Conservation (phyloP, 2,329 filamentous ascomycete species). For the Colletotrichum theobromicola region DNA sequence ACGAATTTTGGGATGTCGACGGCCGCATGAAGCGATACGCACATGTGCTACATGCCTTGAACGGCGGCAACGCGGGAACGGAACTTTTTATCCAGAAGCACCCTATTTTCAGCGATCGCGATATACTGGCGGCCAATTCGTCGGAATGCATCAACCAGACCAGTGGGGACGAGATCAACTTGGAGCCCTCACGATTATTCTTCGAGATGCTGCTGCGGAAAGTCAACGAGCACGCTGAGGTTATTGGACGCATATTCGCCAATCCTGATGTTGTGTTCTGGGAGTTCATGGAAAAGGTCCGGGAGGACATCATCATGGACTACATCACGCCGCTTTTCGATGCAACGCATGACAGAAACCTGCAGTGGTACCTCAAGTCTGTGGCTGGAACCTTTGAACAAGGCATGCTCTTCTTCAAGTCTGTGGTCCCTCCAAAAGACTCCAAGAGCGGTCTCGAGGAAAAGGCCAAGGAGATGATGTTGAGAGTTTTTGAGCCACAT, state of each 20-base stretch:
- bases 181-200: slow-evolving; percentile 83
- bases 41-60: slow-evolving; percentile 80
- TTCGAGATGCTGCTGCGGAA: slow-evolving; percentile 77
- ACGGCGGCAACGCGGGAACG: slow-evolving; percentile 78
- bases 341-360: slow-evolving; percentile 78
- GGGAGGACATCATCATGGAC: slow-evolving; percentile 83
- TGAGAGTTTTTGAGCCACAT: slow-evolving; percentile 85
- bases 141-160: slow-evolving; percentile 81
- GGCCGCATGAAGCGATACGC: slow-evolving; percentile 90
- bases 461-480: slow-evolving; percentile 70
- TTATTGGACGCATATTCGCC: slow-evolving; percentile 86
- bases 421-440: slow-evolving; percentile 70
- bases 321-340: slow-evolving; percentile 88
- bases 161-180: slow-evolving; percentile 68
- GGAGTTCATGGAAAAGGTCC: slow-evolving; percentile 80
- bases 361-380: slow-evolving; percentile 81
- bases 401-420: slow-evolving; percentile 76
- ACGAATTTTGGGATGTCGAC: slow-evolving; percentile 86
- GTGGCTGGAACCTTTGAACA: slow-evolving; percentile 90
- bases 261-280: slow-evolving; percentile 73
- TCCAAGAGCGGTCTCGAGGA: slow-evolving; percentile 65
- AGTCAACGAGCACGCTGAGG: slow-evolving; percentile 79
- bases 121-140: slow-evolving; percentile 70
- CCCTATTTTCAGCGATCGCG: slow-evolving; percentile 77
- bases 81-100: slow-evolving; percentile 92